Evolutionary conservation across 2,329 filamentous ascomycete species (phyloP).

Genomic region (Arthrobotrys iridis): DNA sequence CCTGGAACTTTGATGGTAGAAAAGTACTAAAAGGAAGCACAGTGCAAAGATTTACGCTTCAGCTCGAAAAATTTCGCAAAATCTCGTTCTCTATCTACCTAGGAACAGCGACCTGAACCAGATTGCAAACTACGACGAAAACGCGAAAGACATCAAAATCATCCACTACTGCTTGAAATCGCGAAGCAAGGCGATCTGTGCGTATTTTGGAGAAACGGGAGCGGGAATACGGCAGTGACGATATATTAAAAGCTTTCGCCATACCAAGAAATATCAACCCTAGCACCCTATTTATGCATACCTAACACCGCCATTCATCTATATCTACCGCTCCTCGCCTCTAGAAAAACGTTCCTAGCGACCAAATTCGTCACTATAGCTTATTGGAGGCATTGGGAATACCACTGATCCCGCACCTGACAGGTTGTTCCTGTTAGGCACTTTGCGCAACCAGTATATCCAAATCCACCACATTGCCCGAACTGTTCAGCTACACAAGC

Average conservation of each 20-base stretch:
- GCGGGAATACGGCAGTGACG: constrained; percentile 10
- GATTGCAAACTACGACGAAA: constrained; percentile 69
- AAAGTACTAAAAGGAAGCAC: constrained; percentile 64
- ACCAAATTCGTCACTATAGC: background rate
- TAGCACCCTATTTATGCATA: background rate
- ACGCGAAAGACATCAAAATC: constrained; percentile 72
- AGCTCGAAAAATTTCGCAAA: constrained; percentile 67
- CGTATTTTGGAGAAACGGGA: constrained; percentile 45
- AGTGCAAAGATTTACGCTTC: constrained; percentile 70
- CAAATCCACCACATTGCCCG: background rate
- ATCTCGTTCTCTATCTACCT: constrained; percentile 81
- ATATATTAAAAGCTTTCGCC: background rate
- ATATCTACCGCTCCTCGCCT: background rate
- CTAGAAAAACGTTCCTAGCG: background rate
- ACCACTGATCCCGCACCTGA: constrained; percentile 14
- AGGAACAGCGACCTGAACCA: constrained; percentile 84
- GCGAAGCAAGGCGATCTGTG: constrained; percentile 46
- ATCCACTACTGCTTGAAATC: constrained; percentile 83
- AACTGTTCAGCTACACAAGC: background rate
- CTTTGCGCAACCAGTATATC: constrained; percentile 18
- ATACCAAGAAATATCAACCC: background rate
- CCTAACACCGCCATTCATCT: background rate
- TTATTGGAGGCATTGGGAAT: constrained; percentile 23
- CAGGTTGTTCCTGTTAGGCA: constrained; percentile 6
- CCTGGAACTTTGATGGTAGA: background rate